These are phyloP conservation scores for Purpureocillium takamizusanense DNA, from an alignment of 2,329 filamentous ascomycete species.

Conservation along the genomic window DNA sequence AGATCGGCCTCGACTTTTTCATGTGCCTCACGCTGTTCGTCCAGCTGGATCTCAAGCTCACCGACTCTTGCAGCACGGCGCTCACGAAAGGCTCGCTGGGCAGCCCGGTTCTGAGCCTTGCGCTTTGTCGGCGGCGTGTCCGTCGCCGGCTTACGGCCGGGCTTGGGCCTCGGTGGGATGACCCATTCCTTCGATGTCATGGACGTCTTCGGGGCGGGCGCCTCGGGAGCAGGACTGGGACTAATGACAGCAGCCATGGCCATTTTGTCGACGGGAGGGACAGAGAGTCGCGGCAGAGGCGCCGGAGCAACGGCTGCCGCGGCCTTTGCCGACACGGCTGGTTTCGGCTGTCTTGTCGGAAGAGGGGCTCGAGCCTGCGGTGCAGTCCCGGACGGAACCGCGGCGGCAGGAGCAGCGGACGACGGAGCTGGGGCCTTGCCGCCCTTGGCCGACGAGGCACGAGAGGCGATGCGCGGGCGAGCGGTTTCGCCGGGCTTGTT, in stretches of 20 bases:
- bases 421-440: conserved; percentile 1
- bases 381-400: conserved; percentile 8
- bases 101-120: conserved; percentile 88
- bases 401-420: conserved; percentile 8
- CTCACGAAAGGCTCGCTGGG: conserved; percentile 85
- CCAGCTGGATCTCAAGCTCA: conserved; percentile 60
- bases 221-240: conserved; percentile 28
- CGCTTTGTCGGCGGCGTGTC: conserved; percentile 89
- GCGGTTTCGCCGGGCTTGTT: background rate
- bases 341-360: conserved; percentile 10
- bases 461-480: conserved; percentile 2
- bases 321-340: conserved; percentile 13
- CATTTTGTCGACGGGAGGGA: conserved; percentile 32
- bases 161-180: conserved; percentile 75
- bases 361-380: conserved; percentile 13
- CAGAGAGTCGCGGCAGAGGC: conserved; percentile 19
- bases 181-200: conserved; percentile 82
- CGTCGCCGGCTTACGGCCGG: conserved; percentile 86
- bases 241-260: conserved; percentile 39
- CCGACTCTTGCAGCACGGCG: conserved; percentile 76
- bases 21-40: conserved; percentile 48
- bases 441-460: background rate
- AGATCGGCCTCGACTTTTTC: conserved; percentile 49
- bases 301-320: conserved; percentile 10
- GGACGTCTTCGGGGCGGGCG: conserved; percentile 38